Evolutionary conservation across 345 rosid genomes (phyloP), one percentile per base, ranked within the genome.

Genomic region (Melaleuca alternifolia): DNA sequence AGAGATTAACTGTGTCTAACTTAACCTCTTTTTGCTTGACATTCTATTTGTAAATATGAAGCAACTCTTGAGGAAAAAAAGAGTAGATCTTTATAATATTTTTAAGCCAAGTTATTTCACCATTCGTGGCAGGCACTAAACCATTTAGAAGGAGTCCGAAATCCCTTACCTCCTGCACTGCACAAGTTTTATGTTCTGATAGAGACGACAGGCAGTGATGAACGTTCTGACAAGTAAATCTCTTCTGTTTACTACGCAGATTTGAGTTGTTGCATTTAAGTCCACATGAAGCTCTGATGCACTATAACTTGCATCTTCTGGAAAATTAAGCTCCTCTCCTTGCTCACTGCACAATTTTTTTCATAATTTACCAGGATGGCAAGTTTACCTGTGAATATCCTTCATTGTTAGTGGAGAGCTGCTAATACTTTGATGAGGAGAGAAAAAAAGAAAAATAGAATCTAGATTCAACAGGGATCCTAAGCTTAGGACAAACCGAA

Each of bases 141-240:
- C 92, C 94, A 95, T 89, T 87, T 96, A 91, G 98, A 96, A 37
- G 98, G 98, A 91, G 98, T 88, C 85, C 95, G 97, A 88, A 94
- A 96, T 93, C 99, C 99, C 46, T 88, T 97, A 88, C 92, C 95
- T 84, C 88, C 98, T 71, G 87, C 95, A 75, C 65, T 87, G 59
- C 95, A 96, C 92, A 93, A 94, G 76, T 97, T 97, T 86, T 97
- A 96, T 85, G 91, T 97, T 88, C 88, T 97, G 91, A 95, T 97
- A 82, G 99, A 96, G 93, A 96, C 95, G 62, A 95, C 95, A 0
- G 99, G 99, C 88, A 95, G 94, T 83, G 91, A 93, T 87, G 98
- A 95, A 90, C 89, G 94, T 87, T 89, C 59, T 86, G 96, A 93
- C 92, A 94, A 89, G 99, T 97, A 90, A 88, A 12, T 37, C 62